A percentile compares a stretch with the other conserved stretches of the same genome.
Conservation (phyloP, 352 stramenopile species). For the Phytophthora pistaciae region DNA sequence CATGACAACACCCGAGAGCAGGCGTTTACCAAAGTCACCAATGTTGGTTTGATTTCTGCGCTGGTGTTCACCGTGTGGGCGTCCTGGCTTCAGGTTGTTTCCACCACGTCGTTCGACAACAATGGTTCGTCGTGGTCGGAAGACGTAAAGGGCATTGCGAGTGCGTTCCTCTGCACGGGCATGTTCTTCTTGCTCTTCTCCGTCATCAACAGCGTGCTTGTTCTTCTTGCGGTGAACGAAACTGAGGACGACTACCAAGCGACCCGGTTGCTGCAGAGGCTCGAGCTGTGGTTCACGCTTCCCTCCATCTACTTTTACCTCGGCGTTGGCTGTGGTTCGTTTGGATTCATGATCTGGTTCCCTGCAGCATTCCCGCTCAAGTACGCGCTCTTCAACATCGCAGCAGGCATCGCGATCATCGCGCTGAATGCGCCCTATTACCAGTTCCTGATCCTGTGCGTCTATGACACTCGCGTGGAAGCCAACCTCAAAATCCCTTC, state of each 20-base stretch:
- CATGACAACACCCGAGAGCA: constrained; percentile 39
- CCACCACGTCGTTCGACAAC: constrained; percentile 26
- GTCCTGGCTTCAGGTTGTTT: constrained; percentile 30
- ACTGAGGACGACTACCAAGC: constrained; percentile 31
- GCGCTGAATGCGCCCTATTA: constrained; percentile 37
- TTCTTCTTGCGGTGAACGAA: constrained; percentile 14
- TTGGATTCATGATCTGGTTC: constrained; percentile 44
- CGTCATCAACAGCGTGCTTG: constrained; percentile 33
- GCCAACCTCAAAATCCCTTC: constrained; percentile 23
- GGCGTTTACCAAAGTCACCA: constrained; percentile 42
- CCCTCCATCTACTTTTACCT: constrained; percentile 44
- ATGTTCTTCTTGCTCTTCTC: constrained; percentile 41
- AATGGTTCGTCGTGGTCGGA: constrained; percentile 25
- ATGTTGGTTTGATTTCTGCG: constrained; percentile 39
- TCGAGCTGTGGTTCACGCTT: constrained; percentile 35
- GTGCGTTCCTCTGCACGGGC: constrained; percentile 25
- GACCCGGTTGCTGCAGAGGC: constrained; percentile 18
- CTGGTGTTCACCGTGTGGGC: constrained; percentile 36
- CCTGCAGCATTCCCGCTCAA: constrained; percentile 33
- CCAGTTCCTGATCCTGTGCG: constrained; percentile 42
- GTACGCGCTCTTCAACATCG: constrained; percentile 17
- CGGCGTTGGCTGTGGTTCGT: constrained; percentile 24
- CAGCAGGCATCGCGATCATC: constrained; percentile 25
- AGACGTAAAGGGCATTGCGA: constrained; percentile 15
- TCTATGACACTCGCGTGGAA: constrained; percentile 36